These are phyloP conservation scores for Chlamydomonas schloesseri DNA, from an alignment of 139 green algal species.

Conservation along the genomic window DNA sequence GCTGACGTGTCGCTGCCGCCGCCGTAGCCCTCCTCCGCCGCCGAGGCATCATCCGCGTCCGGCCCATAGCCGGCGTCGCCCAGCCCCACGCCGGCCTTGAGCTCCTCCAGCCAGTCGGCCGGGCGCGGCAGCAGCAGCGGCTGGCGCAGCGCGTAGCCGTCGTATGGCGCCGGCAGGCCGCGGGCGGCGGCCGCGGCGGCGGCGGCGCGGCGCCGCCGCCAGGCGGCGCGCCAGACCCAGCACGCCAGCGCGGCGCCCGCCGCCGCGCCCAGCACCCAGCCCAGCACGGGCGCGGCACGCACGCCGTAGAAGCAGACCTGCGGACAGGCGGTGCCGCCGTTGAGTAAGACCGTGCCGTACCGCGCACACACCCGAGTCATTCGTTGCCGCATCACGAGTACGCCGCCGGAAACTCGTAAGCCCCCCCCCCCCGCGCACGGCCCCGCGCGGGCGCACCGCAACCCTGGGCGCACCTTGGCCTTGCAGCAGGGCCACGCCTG, in stretches of 20 bases:
- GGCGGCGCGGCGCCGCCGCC: background rate
- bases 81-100: background rate
- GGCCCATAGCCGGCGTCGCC: background rate
- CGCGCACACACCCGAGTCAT: no score
- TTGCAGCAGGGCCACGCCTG: constrained; percentile 25
- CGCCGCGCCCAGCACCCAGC: constrained; percentile 11
- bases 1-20: background rate
- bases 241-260: constrained; percentile 12
- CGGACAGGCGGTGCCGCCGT: no score
- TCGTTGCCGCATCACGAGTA: no score
- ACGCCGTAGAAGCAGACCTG: constrained; percentile 16
- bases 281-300: constrained; percentile 8
- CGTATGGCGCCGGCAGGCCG: background rate
- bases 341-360: no score
- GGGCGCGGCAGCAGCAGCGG: background rate
- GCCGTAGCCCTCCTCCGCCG: background rate
- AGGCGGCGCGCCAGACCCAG: constrained; percentile 2
- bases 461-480: background rate
- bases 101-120: background rate
- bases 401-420: no score
- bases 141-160: background rate
- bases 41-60: background rate
- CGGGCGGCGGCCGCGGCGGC: background rate
- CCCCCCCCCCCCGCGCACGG: no score
- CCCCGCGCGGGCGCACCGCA: no score